Conservation (phyloP, 306 rosid genomes). For the Abrus precatorius region DNA sequence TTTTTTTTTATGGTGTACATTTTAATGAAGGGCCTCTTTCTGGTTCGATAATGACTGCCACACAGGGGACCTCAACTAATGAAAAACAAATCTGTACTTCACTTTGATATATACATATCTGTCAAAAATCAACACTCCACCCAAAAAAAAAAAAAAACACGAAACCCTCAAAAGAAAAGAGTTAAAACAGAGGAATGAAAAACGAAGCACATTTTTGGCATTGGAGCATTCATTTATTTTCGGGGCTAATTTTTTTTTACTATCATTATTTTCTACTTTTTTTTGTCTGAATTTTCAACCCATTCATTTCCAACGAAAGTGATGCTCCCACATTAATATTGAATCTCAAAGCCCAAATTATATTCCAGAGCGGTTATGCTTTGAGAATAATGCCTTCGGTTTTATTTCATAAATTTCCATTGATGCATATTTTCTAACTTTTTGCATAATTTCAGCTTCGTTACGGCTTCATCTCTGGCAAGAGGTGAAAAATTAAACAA, state of each 20-base stretch:
- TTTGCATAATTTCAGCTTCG: not conserved
- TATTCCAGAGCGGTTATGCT: not conserved
- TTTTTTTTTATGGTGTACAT: constrained; percentile 38
- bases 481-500: not conserved
- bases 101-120: not conserved
- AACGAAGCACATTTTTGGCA: not conserved
- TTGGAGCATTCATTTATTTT: constrained; percentile 5
- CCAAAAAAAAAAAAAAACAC: not conserved
- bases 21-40: constrained; percentile 39
- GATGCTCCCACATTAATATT: not conserved
- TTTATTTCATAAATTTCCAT: not conserved
- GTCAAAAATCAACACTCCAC: not conserved
- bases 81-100: constrained; percentile 46
- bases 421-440: not conserved
- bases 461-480: not conserved
- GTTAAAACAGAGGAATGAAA: not conserved
- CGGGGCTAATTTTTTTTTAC: not conserved
- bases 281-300: too few relatives aligned
- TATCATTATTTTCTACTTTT: not conserved
- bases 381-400: not conserved
- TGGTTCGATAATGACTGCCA: constrained; percentile 39
- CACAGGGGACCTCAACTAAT: constrained; percentile 33
- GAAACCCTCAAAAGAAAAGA: too few relatives aligned
- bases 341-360: not conserved
- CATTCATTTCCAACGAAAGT: not conserved